Evolutionary conservation across 306 rosid species (phyloP), one percentile per base, ranked within the genome.

Genomic region (Cicer bijugum): DNA sequence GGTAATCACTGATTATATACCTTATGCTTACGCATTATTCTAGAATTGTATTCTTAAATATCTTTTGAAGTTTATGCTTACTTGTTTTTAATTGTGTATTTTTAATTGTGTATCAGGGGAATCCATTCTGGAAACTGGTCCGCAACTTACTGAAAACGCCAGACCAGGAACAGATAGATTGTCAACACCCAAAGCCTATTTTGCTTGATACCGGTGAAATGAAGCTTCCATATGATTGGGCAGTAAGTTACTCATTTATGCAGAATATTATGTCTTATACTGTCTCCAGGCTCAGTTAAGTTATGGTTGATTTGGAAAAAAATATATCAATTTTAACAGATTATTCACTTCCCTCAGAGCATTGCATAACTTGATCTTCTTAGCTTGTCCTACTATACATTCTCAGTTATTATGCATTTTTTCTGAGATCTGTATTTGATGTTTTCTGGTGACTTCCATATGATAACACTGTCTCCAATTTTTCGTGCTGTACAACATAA

Each of bases 171-270:
- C 98, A 94, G 59, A 62, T 88, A 74, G 87, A 82, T 44, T 94
- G 98, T 79, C 98, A 94, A 53, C 72, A 6, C 2, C 98, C 98
- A 65, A 94, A 94, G 87, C 97, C 98, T 74, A 91, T 94, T 79
- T 83, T 94, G 78, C 96, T 94, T 67, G 97, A 94, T 86, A 91
- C 96, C 62, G 98, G 98, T 60, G 98, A 91, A 89, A 94, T 94
- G 97, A 87, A 86, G 80, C 44, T 75, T 78, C 98, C 98, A 7
- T 94, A 94, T 86, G 91, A 91, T 43, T 94, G 98, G 98, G 98
- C 98, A 23, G 98, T 94, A 88, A 84, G 97, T 87, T 78, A 38
- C 76, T 78, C 64, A 38, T 72, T n/a, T 56, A 67, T 38, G 44
- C 60, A 39, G 71, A 71, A 80, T 69, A 51, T 57, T 57, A 53